Conservation (phyloP, 2,329 filamentous ascomycete species). For the Fusarium austroafricanum region DNA sequence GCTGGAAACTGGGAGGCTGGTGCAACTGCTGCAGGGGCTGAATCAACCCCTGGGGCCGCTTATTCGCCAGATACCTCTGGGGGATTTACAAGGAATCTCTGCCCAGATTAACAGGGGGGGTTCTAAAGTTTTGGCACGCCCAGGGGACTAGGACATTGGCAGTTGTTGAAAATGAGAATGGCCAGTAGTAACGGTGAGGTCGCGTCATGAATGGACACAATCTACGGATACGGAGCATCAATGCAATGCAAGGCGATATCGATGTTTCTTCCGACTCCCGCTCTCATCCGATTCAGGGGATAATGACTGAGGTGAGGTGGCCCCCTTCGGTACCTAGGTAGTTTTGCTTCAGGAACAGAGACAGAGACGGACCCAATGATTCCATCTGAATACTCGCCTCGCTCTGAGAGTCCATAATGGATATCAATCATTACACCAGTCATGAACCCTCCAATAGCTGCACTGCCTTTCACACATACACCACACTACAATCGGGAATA, state of each 20-base stretch:
- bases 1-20: conserved; percentile 51
- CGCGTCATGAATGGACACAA: conserved; percentile 12
- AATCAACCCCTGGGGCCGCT: conserved; percentile 21
- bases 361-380: conserved; percentile 12
- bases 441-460: conserved; percentile 21
- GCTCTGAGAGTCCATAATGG: neutral
- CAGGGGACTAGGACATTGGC: conserved; percentile 36
- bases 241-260: neutral
- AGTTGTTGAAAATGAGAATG: conserved; percentile 21
- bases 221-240: neutral
- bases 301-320: conserved; percentile 2
- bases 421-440: conserved; percentile 15
- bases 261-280: conserved; percentile 24
- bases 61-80: conserved; percentile 31
- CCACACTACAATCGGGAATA: conserved; percentile 10
- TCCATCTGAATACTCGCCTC: conserved; percentile 20
- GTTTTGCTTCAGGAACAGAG: conserved; percentile 38
- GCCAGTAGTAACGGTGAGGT: conserved; percentile 9
- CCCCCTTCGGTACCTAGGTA: neutral
- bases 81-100: conserved; percentile 35
- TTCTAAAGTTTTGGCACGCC: conserved; percentile 32
- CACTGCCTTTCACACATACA: conserved; percentile 38
- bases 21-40: conserved; percentile 44
- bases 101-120: conserved; percentile 28
- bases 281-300: conserved; percentile 34